A percentile compares a stretch with the other conserved stretches of the same genome.
phyloP scores from a whole-genome alignment of 2,329 filamentous ascomycete genomes.

The Paecilomyces formosus region DNA sequence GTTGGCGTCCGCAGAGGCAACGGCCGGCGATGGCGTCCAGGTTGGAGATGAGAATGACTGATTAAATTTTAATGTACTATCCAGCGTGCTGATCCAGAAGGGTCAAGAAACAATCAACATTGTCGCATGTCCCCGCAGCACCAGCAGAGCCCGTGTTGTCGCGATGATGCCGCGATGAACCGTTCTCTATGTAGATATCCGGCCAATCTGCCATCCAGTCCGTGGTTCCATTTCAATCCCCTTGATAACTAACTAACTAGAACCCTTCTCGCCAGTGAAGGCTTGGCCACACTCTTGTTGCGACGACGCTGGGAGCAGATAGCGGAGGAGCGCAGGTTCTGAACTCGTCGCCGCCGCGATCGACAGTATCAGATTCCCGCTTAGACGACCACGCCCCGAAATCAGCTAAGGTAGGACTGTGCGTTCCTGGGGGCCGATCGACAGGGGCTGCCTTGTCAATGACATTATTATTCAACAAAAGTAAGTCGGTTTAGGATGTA shows the following conservation, averaged over 20 bases:
- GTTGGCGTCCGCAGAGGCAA: not conserved
- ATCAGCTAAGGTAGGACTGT: not conserved
- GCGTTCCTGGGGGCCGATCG: not conserved
- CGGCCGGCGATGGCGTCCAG: not conserved
- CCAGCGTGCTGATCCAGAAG: not conserved
- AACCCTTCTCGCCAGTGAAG: not conserved
- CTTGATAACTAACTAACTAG: not conserved
- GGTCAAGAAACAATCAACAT: not conserved
- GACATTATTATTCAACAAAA: not conserved
- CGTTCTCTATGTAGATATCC: not conserved
- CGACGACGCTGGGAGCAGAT: not conserved
- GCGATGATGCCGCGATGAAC: not conserved
- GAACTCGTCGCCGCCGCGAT: not conserved
- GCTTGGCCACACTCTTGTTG: not conserved
- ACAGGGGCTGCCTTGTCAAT: not conserved
- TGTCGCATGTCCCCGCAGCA: not conserved
- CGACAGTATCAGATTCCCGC: not conserved
- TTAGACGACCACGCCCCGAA: not conserved
- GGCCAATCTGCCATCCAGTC: not conserved
- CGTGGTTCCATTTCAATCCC: not conserved
- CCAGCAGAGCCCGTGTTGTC: not conserved
- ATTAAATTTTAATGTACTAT: not conserved
- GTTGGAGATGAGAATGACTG: not conserved
- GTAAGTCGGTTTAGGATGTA: not conserved
- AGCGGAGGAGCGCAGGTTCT: not conserved